Percentiles rank a stretch among this genome's conserved stretches.
phyloP scores from a whole-genome alignment of 2,329 filamentous ascomycete genomes.

The Hymenoscyphus occultus region DNA sequence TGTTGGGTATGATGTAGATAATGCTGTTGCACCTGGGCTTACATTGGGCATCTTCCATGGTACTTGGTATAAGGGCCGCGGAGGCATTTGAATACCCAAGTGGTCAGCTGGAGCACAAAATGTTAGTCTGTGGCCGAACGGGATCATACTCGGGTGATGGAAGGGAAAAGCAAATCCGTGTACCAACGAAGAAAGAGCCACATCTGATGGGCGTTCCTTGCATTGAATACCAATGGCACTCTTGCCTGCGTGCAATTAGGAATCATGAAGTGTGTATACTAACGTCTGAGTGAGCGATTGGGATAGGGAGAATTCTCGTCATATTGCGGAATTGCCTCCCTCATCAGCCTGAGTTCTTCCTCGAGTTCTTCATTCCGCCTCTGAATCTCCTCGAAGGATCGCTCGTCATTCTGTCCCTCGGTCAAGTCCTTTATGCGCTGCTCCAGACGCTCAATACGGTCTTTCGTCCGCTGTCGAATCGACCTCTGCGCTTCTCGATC shows the following conservation, averaged over 20 bases:
- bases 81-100: conserved; percentile 8
- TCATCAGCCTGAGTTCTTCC: conserved; percentile 43
- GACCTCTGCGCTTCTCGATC: conserved; percentile 34
- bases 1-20: conserved; percentile 12
- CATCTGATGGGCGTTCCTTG: neutral
- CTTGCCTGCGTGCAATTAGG: neutral
- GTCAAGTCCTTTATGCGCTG: conserved; percentile 69
- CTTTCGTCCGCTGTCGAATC: conserved; percentile 80
- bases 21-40: conserved; percentile 6
- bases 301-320: conserved; percentile 18
- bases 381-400: conserved; percentile 51
- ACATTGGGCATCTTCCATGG: conserved; percentile 9
- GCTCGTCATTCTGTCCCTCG: conserved; percentile 47
- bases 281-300: conserved; percentile 8
- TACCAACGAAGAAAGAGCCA: neutral
- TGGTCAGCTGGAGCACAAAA: neutral
- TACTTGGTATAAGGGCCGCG: neutral
- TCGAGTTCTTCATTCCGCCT: conserved; percentile 53
- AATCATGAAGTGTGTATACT: conserved; percentile 11
- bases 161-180: neutral
- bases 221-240: neutral
- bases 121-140: neutral
- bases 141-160: neutral
- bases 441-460: conserved; percentile 78
- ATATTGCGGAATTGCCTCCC: conserved; percentile 21